Percentiles rank a stretch among this genome's conserved stretches.
Conservation (phyloP, 148 eudicot genomes). For the Beta vulgaris region DNA sequence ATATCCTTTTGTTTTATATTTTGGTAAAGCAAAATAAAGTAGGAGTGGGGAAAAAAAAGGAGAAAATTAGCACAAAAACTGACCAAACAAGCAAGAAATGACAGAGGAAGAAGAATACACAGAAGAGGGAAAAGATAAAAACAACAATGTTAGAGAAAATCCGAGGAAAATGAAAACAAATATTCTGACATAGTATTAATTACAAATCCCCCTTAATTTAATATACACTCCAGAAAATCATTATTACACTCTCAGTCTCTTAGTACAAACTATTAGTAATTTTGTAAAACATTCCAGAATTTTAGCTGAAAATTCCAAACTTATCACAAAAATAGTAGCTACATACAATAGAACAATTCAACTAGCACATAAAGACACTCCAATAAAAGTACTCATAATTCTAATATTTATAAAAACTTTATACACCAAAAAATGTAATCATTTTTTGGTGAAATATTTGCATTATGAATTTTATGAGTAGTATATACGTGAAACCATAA, state of each 20-base stretch:
- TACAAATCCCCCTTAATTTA: background rate
- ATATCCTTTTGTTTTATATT: no score
- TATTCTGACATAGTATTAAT: constrained; percentile 1
- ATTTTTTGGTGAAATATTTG: no score
- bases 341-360: background rate
- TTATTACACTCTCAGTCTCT: background rate
- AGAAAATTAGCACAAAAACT: constrained; percentile 12
- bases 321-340: constrained; percentile 7
- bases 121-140: background rate
- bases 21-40: no score
- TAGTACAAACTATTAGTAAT: background rate
- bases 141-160: constrained; percentile 8
- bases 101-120: background rate
- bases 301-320: background rate
- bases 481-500: background rate
- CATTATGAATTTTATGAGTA: background rate
- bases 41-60: no score
- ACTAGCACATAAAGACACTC: background rate
- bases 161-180: constrained; percentile 13
- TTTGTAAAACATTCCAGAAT: constrained; percentile 9
- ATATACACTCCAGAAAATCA: background rate
- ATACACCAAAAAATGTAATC: no score
- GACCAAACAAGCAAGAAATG: constrained; percentile 10
- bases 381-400: no score
- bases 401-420: no score